Percentiles rank a stretch among this genome's conserved stretches.
Evolutionary conservation across 2,329 filamentous ascomycete genomes (phyloP).

Genomic region (Sporothrix dimorphospora): DNA sequence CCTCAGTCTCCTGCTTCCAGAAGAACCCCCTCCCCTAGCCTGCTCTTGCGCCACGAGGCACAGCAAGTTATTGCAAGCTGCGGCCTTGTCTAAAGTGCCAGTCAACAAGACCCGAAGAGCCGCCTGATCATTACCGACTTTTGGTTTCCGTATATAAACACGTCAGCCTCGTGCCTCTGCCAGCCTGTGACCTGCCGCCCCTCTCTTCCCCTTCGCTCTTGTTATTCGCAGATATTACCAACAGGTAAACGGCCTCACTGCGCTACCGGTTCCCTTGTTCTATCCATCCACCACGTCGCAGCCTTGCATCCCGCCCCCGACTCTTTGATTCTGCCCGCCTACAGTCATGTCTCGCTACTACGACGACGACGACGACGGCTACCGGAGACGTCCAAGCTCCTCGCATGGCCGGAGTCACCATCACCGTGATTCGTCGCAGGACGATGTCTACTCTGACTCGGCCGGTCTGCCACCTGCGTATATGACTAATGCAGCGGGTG

Average conservation of each 20-base stretch:
- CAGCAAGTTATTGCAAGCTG: slow-evolving; percentile 11
- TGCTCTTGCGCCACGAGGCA: slow-evolving; percentile 30
- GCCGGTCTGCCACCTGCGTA: slow-evolving; percentile 24
- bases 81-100: not conserved
- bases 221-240: not conserved
- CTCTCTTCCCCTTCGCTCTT: not conserved
- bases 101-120: slow-evolving; percentile 8
- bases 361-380: slow-evolving; percentile 42
- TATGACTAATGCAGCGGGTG: slow-evolving; percentile 20
- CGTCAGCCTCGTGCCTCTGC: slow-evolving; percentile 11
- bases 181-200: not conserved
- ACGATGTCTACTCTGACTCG: slow-evolving; percentile 9
- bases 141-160: not conserved
- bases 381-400: slow-evolving; percentile 30
- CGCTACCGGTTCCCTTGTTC: not conserved
- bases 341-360: slow-evolving; percentile 38
- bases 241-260: not conserved
- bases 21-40: not conserved
- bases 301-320: not conserved
- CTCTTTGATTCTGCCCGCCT: not conserved
- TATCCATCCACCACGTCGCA: too few relatives aligned
- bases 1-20: not conserved
- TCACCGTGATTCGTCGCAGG: slow-evolving; percentile 10
- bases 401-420: slow-evolving; percentile 24
- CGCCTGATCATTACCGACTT: not conserved